Base-by-base conservation (phyloP, 2,329 filamentous ascomycete species). In the Ceratocystis lukuohia region DNA sequence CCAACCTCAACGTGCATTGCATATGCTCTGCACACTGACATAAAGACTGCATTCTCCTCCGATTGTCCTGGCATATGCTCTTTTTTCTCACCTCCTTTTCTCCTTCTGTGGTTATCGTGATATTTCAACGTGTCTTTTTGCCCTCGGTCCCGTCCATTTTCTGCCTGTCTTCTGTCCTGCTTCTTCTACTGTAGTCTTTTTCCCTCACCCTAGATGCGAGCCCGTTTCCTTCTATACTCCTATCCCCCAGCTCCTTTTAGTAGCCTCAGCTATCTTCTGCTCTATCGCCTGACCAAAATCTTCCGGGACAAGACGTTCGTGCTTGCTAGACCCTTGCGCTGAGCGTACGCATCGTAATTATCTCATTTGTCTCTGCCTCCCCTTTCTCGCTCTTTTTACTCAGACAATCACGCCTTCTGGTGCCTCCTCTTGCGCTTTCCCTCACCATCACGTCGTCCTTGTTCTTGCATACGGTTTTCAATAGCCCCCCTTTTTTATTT, bases 281-380 rank as follows among this genome's bases (percentile, higher is more conserved):
- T 30, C 10, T 25, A 45, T 63, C 61, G 41, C 20, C 61, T 63
- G 61, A 50, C 61, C 61, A 62, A 20, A n/a, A 41, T 12, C 10
- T 12, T 10, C 3, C 10, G 10, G 37, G 10, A 41, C 37, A 12
- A 12, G 37, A 12, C 37, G 37, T 41, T 41, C 10, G 37, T 41
- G 37, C 10, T 12, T 41, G 10, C 10, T 41, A 41, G 3, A 12
- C 37, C 37, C 37, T 12, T 41, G 37, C 37, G 37, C 37, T 4
- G 37, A 12, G 37, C 37, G 10, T 41, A 41, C 10, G 10, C 37
- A 12, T 41, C 37, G 37, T 12, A 12, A 12, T 41, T 12, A 12
- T 41, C 37, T 41, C 37, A 10, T 4, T 41, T 41, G 37, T 41
- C 8, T 41, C 10, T 12, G 8, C 33, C 37, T 41, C 2, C 37